These are phyloP conservation scores for Entomortierella parvispora DNA, from an alignment of 192 early-diverging fungal genomes.

Conservation along the genomic window DNA sequence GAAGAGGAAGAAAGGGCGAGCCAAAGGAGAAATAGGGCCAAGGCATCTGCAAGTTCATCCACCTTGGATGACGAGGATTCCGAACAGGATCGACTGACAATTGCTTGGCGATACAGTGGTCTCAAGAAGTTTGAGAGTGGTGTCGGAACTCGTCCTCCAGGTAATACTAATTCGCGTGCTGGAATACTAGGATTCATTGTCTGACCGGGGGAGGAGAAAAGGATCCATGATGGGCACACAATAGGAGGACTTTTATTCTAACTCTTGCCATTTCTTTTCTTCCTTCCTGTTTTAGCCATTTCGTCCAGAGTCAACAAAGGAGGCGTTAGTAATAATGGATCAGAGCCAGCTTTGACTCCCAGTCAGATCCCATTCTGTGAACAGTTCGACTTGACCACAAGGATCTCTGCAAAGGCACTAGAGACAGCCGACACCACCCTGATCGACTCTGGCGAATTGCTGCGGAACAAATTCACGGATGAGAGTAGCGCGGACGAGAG, in stretches of 20 bases:
- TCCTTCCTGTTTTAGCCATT: constrained; percentile 18
- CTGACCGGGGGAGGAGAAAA: not conserved
- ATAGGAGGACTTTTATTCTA: not conserved
- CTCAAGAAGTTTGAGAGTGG: constrained; percentile 74
- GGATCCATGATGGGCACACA: not conserved
- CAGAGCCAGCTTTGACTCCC: constrained; percentile 7
- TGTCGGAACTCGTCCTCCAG: constrained; percentile 50
- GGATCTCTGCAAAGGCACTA: constrained; percentile 67
- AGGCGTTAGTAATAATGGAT: not conserved
- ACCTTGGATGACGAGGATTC: constrained; percentile 26
- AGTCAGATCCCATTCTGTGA: constrained; percentile 74
- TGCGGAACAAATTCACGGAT: constrained; percentile 17
- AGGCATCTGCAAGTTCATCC: constrained; percentile 7
- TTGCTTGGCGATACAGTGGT: constrained; percentile 95
- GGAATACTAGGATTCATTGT: not conserved
- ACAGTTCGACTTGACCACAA: constrained; percentile 87
- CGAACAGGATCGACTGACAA: constrained; percentile 78
- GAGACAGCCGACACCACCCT: constrained; percentile 64
- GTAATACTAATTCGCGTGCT: constrained; percentile 18
- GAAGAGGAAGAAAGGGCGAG: constrained; percentile 41
- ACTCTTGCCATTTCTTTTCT: not conserved
- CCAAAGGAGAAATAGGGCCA: constrained; percentile 5
- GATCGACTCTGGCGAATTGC: constrained; percentile 53
- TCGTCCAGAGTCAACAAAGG: constrained; percentile 26
- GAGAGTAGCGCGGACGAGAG: constrained; percentile 31